Evolutionary conservation across 2,329 filamentous ascomycete species (phyloP).

Genomic region (Lizonia empirigonia): DNA sequence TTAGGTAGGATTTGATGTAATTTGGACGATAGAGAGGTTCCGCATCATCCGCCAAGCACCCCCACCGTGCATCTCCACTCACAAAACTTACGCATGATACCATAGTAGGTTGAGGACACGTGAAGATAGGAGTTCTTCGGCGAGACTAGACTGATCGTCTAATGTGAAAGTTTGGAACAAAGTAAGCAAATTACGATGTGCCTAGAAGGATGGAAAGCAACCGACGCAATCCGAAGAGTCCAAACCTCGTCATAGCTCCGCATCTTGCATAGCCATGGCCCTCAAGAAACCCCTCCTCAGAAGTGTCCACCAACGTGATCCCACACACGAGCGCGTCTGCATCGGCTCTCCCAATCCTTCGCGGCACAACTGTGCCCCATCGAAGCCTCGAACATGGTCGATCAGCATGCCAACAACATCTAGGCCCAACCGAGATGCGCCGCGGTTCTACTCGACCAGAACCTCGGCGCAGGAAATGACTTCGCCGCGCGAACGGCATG

Average conservation of each 20-base stretch:
- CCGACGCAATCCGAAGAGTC: background rate
- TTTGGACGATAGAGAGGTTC: no score
- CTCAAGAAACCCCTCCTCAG: background rate
- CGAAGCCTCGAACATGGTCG: background rate
- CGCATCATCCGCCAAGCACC: no score
- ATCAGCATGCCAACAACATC: background rate
- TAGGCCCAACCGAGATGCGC: background rate
- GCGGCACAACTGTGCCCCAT: constrained; percentile 7
- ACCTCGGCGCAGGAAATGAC: background rate
- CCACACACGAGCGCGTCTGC: background rate
- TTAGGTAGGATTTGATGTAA: no score
- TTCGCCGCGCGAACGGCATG: background rate
- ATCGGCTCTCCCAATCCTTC: constrained; percentile 2
- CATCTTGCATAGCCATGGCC: background rate
- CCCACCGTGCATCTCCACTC: no score
- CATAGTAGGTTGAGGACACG: no score
- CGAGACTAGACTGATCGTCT: no score
- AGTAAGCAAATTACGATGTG: no score
- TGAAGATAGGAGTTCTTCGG: no score
- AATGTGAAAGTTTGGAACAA: no score
- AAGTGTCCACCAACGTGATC: background rate
- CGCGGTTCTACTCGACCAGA: constrained; percentile 12
- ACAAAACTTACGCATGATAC: no score
- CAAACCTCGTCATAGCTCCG: background rate
- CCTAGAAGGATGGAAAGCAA: background rate